phyloP scores from a whole-genome alignment of 305 asterid species.

The Fraxinus albicans region DNA sequence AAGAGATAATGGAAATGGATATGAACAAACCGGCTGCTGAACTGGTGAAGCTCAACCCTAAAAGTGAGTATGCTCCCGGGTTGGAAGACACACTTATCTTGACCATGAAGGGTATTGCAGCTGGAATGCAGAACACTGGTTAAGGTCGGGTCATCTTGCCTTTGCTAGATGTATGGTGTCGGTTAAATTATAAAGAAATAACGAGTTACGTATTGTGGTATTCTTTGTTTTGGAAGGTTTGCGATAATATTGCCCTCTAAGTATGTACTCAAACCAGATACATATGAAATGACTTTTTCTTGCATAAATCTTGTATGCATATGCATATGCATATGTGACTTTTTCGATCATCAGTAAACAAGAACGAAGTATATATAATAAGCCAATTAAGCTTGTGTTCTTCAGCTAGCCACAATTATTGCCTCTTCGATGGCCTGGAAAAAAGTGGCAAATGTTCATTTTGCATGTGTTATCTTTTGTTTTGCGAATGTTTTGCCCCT shows the following conservation, averaged over 20 bases:
- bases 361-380: background rate
- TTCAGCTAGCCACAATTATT: conserved; percentile 38
- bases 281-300: background rate
- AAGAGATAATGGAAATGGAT: conserved; percentile 58
- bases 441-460: too few species aligned
- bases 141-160: conserved; percentile 22
- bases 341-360: background rate
- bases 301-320: background rate
- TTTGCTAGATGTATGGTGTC: background rate
- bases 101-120: conserved; percentile 86
- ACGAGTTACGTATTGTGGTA: background rate
- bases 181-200: conserved; percentile 1
- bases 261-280: background rate
- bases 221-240: background rate
- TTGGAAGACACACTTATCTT: conserved; percentile 77
- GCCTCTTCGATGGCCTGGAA: conserved; percentile 63
- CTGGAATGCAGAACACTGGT: conserved; percentile 85
- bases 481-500: too few species aligned
- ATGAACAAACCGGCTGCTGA: conserved; percentile 64
- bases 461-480: too few species aligned
- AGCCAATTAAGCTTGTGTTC: conserved; percentile 31
- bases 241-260: background rate
- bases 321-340: background rate
- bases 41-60: conserved; percentile 66
- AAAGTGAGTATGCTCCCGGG: conserved; percentile 75